Evolutionary conservation across 768 basidiomycete genomes (phyloP), one percentile per base, ranked within the genome.

Genomic region (Leucocoprinus birnbaumii): DNA sequence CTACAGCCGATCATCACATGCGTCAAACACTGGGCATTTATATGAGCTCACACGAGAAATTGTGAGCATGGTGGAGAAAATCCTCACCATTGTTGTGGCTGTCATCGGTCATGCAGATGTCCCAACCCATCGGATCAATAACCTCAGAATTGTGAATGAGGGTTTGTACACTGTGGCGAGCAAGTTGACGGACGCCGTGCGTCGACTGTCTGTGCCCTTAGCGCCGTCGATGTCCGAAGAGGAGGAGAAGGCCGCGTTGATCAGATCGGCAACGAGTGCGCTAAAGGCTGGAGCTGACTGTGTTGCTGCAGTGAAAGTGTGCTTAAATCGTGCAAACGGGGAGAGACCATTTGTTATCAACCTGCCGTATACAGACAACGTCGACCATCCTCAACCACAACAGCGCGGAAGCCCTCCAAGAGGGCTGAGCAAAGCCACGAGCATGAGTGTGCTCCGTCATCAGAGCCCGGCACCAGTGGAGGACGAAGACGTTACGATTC

Each of bases 41-140:
- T 94, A 97, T 65, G 94, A 98, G 61, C 83, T 98, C 51, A 92
- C 95, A n/a, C 84, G 89, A 49, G 92, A 96, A 71, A 89, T 94
- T 45, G 90, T 98, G 49, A 94, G 96, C 68, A 86, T 89, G 73
- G 94, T 97, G 19, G 89, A 92, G 73, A 91, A 90, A 65, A 78
- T 97, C 57, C 80, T 99, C 51, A 88, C 87, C 26, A 86, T 98
- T 53, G 93, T 96, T 45, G 96, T 98, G 67, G 86, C 87, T 8
- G 91, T 97, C 40, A 82, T 87, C 63, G 80, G 80, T 49, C 88
- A 92, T 64, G 83, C 87, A 2, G 85, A 86, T 44, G 75, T 94
- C 40, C 81, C 84, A 35, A 63, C 72, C 26, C 74, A 83, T 57
- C 86, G 89, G 64, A 70, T 88, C 11, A 80, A 79, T 21, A 77